Conservation (phyloP, 371 early-diverging fungal species). For the Thermomucor indicae-seudaticae region DNA sequence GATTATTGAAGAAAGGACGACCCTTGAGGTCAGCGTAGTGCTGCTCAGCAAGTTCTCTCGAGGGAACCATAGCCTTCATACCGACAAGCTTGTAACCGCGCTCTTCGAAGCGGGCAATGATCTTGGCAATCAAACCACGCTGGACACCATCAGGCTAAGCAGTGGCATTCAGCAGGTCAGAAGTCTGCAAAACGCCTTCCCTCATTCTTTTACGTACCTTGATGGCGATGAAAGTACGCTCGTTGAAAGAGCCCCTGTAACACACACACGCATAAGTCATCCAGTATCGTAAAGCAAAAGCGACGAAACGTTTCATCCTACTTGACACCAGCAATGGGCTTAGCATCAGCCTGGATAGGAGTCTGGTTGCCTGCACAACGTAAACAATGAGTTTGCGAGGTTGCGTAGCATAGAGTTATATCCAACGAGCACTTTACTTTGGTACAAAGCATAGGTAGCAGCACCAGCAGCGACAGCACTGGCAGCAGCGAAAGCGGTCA, state of each 20-base stretch:
- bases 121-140: slow-evolving; percentile 81
- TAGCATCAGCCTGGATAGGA: slow-evolving; percentile 44
- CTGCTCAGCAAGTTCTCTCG: slow-evolving; percentile 68
- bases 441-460: slow-evolving; percentile 44
- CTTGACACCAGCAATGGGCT: slow-evolving; percentile 65
- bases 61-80: slow-evolving; percentile 53
- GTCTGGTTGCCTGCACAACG: slow-evolving; percentile 23
- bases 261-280: neutral
- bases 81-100: slow-evolving; percentile 68
- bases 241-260: slow-evolving; percentile 54
- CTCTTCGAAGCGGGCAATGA: slow-evolving; percentile 81
- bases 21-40: slow-evolving; percentile 87
- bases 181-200: neutral
- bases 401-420: no score
- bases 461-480: slow-evolving; percentile 46
- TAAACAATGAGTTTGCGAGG: no score
- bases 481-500: slow-evolving; percentile 40
- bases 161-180: neutral
- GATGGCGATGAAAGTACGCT: slow-evolving; percentile 82
- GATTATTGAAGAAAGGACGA: slow-evolving; percentile 86
- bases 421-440: slow-evolving; percentile 22
- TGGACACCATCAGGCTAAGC: slow-evolving; percentile 70
- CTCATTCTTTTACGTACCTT: slow-evolving; percentile 32
- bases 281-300: neutral
- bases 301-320: slow-evolving; percentile 8